Evolutionary conservation across 2,329 filamentous ascomycete species (phyloP), one percentile per base, ranked within the genome.

Genomic region (Alternaria sp.): DNA sequence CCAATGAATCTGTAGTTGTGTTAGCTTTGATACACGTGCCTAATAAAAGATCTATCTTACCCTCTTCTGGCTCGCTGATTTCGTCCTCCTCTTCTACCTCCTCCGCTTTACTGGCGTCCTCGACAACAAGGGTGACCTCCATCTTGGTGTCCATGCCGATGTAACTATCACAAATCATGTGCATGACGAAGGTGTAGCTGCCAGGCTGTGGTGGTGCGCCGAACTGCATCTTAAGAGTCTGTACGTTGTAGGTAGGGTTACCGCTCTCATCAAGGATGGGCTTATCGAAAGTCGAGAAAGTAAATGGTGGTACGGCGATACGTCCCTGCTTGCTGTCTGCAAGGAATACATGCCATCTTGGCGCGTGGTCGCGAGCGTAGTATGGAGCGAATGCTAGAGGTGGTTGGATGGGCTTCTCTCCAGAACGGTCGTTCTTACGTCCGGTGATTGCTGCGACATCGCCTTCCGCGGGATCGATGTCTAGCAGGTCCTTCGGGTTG

Each of bases 141-240:
- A 93, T 89, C 85, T 93, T 96, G 53, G 91, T 91, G 78, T 99
- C 96, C 70, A 97, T 93, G 49, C 96, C 96, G 49, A 99, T 86
- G 74, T 99, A 99, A 76, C 92, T 94, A 81, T 99, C 96, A 77
- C 94, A 97, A 57, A 98, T 86, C 67, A 97, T 85, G 80, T 98
- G 91, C 89, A 98, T 92, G 65, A 93, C 91, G 78, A 99, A 99
- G 1, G 92, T 94, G 83, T 97, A 99, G 79, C 94, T 91, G 49
- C 95, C 96, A 6, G 93, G 88, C 78, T 97, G 92, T 23, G 95
- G 93, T 46, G 96, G 96, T 2, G 96, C 95, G 69, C 95, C 93
- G 81, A 99, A 99, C 79, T 97, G 93, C 79, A 96, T 95, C 85
- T 97, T 98, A 75, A 98, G 85, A 4, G 96, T 99, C 81, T 98